Evolutionary conservation across 371 early-diverging fungal genomes (phyloP), one percentile per base, ranked within the genome.

Genomic region (Syncephalis plumigaleata): DNA sequence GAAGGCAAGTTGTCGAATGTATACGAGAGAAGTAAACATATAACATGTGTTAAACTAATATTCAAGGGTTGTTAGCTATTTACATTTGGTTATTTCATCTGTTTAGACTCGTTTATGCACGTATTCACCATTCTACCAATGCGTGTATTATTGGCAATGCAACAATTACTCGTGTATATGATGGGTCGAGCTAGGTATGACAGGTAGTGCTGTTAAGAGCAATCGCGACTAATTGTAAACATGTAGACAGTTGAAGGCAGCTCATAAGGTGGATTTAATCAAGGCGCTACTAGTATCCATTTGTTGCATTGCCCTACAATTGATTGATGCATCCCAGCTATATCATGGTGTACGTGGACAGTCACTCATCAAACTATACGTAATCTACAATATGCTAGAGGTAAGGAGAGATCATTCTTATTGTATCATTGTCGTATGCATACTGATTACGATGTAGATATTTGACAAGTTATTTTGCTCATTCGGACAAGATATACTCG

Each of bases 301-400:
- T 22, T 79, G 83, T 3, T 86, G 82, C 48, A 62, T 75, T 15
- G 56, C 77, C 27, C 68, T 97, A 51, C 75, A 74, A 42, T 68
- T 68, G 16, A 64, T 94, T 21, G 93, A 96, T 56, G 76, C 90
- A 8, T 84, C 91, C 3, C 69, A 81, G 49, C 66, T 94, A 42
- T 96, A 98, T 63, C 96, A 96, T 65, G 71, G 81, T 9, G 85
- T 98, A 31, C 79, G 97, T 4, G 95, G 91, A 3, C 98, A 98
- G 63, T 79, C 89, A 27, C 76, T 87, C 7, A 76, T 98, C 57
- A 96, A 97, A 64, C 73, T 98, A 17, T 96, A 96, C 53, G 91
- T 97, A 21, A 87, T 98, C 11, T 97, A 89, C 57, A 96, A 93
- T 55, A 79, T 84, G 17, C 63, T 96, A 37, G 97, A 98, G 64